Conservation (phyloP, 371 early-diverging fungal species). For the Encephalitozoon cuniculi region DNA sequence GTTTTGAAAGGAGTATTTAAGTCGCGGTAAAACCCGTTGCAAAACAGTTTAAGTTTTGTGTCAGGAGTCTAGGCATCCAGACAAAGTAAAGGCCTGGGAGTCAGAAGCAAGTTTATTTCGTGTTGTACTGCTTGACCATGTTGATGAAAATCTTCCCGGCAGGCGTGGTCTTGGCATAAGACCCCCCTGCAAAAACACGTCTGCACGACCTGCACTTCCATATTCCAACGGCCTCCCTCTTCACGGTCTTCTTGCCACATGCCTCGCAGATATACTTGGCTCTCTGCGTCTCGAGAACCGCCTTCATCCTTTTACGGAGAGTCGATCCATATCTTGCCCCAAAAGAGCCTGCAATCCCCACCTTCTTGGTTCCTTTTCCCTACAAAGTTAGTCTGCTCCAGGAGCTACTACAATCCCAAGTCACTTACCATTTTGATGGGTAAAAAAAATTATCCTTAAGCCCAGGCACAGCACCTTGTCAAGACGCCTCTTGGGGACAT, state of each 20-base stretch:
- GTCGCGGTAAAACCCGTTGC: not conserved
- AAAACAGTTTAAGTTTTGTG: not conserved
- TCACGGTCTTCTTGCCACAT: slow-evolving; percentile 94
- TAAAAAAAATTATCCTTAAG: slow-evolving; percentile 8
- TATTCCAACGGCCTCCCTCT: slow-evolving; percentile 92
- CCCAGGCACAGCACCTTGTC: not conserved
- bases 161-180: slow-evolving; percentile 73
- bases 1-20: not conserved
- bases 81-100: not conserved
- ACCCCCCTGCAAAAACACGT: slow-evolving; percentile 93
- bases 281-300: slow-evolving; percentile 98
- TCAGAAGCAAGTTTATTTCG: slow-evolving; percentile 12
- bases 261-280: slow-evolving; percentile 94
- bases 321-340: slow-evolving; percentile 99
- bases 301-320: slow-evolving; percentile 96
- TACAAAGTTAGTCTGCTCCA: slow-evolving; percentile 8
- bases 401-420: too few species aligned
- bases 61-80: not conserved
- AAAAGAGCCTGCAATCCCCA: slow-evolving; percentile 98
- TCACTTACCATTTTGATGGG: slow-evolving; percentile 17
- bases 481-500: not conserved
- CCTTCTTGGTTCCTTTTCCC: slow-evolving; percentile 88
- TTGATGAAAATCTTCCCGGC: slow-evolving; percentile 53
- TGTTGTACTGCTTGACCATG: slow-evolving; percentile 24
- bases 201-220: slow-evolving; percentile 96